Conservation (phyloP, 176 grass and related monocot species). For the Stipa capillata region DNA sequence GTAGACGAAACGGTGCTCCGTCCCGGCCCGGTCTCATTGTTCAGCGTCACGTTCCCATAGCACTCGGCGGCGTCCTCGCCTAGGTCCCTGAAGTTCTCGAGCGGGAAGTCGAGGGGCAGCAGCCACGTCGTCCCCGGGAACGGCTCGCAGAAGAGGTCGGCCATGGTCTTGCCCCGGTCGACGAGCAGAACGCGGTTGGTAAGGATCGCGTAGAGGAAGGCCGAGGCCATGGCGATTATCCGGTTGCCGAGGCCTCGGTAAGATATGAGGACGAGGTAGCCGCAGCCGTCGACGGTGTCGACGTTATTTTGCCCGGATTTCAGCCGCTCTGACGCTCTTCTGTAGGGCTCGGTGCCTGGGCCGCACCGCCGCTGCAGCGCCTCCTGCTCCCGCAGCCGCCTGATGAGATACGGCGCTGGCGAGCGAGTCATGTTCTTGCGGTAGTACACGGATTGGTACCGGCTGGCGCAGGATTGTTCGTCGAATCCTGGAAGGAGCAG, state of each 20-base stretch:
- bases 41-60: conserved; percentile 18
- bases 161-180: conserved; percentile 10
- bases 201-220: conserved; percentile 36
- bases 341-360: conserved; percentile 20
- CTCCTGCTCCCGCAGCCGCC: conserved; percentile 5
- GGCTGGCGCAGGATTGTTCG: conserved; percentile 27
- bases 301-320: background rate
- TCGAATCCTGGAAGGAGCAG: conserved; percentile 21
- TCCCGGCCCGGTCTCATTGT: background rate
- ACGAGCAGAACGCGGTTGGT: conserved; percentile 30
- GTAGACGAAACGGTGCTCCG: background rate
- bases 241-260: conserved; percentile 40
- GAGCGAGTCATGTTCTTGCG: conserved; percentile 5
- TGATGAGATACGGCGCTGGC: conserved; percentile 10
- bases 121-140: conserved; percentile 47
- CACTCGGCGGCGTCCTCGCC: no score
- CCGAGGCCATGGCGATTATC: conserved; percentile 21
- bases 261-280: conserved; percentile 5
- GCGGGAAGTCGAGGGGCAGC: conserved; percentile 47
- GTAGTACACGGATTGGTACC: conserved; percentile 18
- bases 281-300: background rate
- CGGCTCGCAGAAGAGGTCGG: conserved; percentile 57
- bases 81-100: no score
- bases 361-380: conserved; percentile 32
- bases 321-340: background rate